Evolutionary conservation across 768 basidiomycete genomes (phyloP).

Genomic region (Plicaturopsis crispa): DNA sequence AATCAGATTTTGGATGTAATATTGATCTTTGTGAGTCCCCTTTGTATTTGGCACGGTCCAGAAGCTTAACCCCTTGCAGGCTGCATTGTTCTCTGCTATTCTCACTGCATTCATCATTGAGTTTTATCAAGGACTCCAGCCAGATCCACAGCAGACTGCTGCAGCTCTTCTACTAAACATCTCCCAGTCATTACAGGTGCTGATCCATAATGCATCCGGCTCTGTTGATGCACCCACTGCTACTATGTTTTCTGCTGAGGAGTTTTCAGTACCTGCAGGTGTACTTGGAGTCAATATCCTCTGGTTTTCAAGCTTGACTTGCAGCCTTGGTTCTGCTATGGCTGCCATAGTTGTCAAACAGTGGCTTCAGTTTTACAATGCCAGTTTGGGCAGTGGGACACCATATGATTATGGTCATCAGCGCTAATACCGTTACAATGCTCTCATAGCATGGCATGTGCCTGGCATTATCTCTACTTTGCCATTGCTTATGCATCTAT

Average conservation of each 20-base stretch:
- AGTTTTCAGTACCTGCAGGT: neutral
- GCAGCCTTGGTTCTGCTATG: slow-evolving; percentile 14
- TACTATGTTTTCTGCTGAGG: neutral
- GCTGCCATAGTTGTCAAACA: slow-evolving; percentile 15
- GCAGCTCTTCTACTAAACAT: slow-evolving; percentile 7
- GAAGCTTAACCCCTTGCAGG: too few relatives aligned
- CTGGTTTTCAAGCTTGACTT: slow-evolving; percentile 12
- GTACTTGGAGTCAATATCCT: slow-evolving; percentile 9
- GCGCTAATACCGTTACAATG: slow-evolving; percentile 12
- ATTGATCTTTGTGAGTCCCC: neutral
- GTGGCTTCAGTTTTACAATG: slow-evolving; percentile 11
- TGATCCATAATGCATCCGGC: neutral
- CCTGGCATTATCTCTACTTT: slow-evolving; percentile 11
- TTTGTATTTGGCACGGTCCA: too few relatives aligned
- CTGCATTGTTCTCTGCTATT: slow-evolving; percentile 16
- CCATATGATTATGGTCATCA: slow-evolving; percentile 11
- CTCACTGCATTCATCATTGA: slow-evolving; percentile 16
- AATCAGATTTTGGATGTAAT: neutral
- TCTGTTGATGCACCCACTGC: slow-evolving; percentile 1
- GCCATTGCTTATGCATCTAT: slow-evolving; percentile 15
- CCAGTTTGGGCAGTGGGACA: slow-evolving; percentile 8
- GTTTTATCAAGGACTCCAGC: slow-evolving; percentile 10
- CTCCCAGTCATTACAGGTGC: slow-evolving; percentile 3
- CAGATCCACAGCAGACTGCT: slow-evolving; percentile 8
- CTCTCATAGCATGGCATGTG: slow-evolving; percentile 13